Evolutionary conservation across 1,284 basidiomycete genomes (phyloP).

Genomic region (Cutaneotrichosporon dermatis): DNA sequence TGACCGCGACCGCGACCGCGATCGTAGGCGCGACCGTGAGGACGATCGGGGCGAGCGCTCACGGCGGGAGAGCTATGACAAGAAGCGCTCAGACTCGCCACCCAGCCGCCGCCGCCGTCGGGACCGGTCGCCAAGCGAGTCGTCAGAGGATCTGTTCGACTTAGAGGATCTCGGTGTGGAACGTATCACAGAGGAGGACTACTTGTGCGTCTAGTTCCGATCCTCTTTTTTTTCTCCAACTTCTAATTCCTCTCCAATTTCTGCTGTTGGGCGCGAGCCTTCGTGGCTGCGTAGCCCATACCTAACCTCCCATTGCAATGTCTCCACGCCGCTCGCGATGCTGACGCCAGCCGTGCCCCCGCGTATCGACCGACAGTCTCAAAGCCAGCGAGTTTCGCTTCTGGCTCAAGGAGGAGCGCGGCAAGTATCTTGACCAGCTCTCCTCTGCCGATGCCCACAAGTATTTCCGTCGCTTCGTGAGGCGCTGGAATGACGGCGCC

Average conservation of each 20-base stretch:
- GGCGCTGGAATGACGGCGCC: slow-evolving; percentile 47
- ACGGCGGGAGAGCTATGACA: no score
- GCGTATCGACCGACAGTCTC: slow-evolving; percentile 12
- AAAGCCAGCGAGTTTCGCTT: slow-evolving; percentile 36
- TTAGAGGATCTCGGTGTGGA: slow-evolving; percentile 37
- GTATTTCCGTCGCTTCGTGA: slow-evolving; percentile 47
- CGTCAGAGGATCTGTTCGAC: slow-evolving; percentile 35
- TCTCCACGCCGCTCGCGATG: background rate
- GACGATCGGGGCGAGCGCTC: no score
- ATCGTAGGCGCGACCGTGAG: no score
- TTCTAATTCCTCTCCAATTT: no score
- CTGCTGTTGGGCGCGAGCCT: no score
- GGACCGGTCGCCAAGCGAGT: slow-evolving; percentile 1
- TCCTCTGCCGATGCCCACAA: slow-evolving; percentile 39
- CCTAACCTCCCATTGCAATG: no score
- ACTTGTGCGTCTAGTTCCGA: slow-evolving; percentile 36
- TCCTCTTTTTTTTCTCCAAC: background rate
- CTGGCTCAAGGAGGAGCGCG: slow-evolving; percentile 39
- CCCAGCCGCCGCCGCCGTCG: slow-evolving; percentile 2
- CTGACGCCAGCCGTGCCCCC: slow-evolving; percentile 8
- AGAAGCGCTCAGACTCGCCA: background rate
- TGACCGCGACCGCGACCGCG: no score
- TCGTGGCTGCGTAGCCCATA: no score
- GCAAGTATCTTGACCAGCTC: slow-evolving; percentile 46
- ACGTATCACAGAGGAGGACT: slow-evolving; percentile 42